phyloP scores from a whole-genome alignment of 1,284 basidiomycete genomes.

The Takashimella koratensis region DNA sequence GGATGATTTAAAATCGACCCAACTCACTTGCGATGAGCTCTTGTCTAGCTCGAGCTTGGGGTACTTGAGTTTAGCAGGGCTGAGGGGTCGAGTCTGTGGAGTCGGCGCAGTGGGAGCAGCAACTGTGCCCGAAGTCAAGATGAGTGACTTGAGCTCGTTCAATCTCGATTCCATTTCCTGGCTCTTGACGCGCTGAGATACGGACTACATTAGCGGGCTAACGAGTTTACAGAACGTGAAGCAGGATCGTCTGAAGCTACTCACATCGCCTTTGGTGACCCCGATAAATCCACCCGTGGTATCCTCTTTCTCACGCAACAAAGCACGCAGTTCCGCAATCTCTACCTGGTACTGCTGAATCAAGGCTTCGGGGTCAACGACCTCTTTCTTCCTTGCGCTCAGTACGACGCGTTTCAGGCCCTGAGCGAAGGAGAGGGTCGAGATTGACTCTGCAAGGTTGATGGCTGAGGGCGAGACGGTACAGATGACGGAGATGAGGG shows the following conservation, averaged over 20 bases:
- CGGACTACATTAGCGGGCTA: too few species aligned
- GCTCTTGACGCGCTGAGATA: slow-evolving; percentile 53
- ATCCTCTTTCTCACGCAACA: slow-evolving; percentile 43
- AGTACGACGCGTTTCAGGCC: slow-evolving; percentile 57
- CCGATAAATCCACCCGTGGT: slow-evolving; percentile 56
- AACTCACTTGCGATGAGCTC: slow-evolving; percentile 68
- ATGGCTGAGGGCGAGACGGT: slow-evolving; percentile 77
- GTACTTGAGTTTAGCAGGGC: slow-evolving; percentile 65
- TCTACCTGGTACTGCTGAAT: slow-evolving; percentile 82
- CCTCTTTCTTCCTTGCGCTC: slow-evolving; percentile 86
- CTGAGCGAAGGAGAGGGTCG: slow-evolving; percentile 78
- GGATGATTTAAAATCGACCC: too few species aligned
- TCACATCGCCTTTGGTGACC: slow-evolving; percentile 65
- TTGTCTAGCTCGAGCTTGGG: slow-evolving; percentile 65
- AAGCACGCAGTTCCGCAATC: slow-evolving; percentile 68
- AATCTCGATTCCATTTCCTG: slow-evolving; percentile 73
- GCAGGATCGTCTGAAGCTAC: too few species aligned
- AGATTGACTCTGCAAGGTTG: slow-evolving; percentile 73
- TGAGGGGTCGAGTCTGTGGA: slow-evolving; percentile 63
- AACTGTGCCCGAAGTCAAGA: slow-evolving; percentile 76
- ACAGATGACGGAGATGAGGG: slow-evolving; percentile 92
- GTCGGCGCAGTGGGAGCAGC: neutral
- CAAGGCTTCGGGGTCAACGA: slow-evolving; percentile 86
- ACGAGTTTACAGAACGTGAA: neutral
- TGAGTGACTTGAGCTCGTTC: slow-evolving; percentile 78